Conservation (phyloP, 352 stramenopile genomes). For the Plasmopara halstedii region DNA sequence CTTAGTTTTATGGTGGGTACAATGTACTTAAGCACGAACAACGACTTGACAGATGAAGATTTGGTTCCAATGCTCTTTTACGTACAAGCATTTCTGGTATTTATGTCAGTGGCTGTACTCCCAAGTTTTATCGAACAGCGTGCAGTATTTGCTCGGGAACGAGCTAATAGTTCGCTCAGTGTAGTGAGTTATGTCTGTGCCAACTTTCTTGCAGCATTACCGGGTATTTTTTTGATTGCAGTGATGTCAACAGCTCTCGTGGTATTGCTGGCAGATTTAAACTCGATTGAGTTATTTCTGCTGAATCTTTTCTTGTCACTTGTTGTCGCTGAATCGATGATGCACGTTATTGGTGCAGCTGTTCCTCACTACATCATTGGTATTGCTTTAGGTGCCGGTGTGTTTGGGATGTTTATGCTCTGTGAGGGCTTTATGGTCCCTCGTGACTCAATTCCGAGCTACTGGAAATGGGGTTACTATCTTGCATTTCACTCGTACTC, state of each 20-base stretch:
- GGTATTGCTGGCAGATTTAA: slow-evolving; percentile 29
- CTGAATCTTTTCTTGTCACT: slow-evolving; percentile 63
- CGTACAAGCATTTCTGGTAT: slow-evolving; percentile 76
- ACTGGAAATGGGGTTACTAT: slow-evolving; percentile 78
- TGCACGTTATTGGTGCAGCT: slow-evolving; percentile 53
- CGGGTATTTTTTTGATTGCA: slow-evolving; percentile 54
- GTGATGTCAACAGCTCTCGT: slow-evolving; percentile 39
- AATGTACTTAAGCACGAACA: slow-evolving; percentile 52
- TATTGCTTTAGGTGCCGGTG: slow-evolving; percentile 35
- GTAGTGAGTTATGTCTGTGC: slow-evolving; percentile 59
- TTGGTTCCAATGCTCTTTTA: slow-evolving; percentile 65
- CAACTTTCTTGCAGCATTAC: slow-evolving; percentile 56
- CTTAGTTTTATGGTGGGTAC: slow-evolving; percentile 55
- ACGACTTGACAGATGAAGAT: slow-evolving; percentile 27
- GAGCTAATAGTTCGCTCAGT: slow-evolving; percentile 65
- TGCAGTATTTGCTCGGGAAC: slow-evolving; percentile 38
- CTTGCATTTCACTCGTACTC: slow-evolving; percentile 76
- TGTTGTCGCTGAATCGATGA: slow-evolving; percentile 60
- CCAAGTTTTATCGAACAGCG: slow-evolving; percentile 80
- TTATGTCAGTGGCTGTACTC: slow-evolving; percentile 79
- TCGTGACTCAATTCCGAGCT: slow-evolving; percentile 36
- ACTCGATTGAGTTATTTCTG: slow-evolving; percentile 45
- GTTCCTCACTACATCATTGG: slow-evolving; percentile 73
- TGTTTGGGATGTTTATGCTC: slow-evolving; percentile 3
- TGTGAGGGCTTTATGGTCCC: slow-evolving; percentile 21